A percentile compares a stretch with the other conserved stretches of the same genome.
Conservation (phyloP, 75 land plant species). For the Picea sitchensis region DNA sequence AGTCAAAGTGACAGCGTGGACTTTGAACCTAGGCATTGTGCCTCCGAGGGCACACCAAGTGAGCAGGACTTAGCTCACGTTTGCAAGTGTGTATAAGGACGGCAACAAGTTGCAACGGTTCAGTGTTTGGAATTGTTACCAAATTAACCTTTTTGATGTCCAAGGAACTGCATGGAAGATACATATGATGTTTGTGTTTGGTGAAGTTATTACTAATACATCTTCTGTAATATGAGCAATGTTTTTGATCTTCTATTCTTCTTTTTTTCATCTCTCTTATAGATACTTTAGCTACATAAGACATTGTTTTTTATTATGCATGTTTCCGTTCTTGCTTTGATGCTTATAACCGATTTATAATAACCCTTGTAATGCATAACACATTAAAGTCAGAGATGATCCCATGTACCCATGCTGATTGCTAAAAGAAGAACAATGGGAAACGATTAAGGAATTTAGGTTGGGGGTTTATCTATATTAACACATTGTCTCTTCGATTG, state of each 20-base stretch:
- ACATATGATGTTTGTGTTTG: background rate
- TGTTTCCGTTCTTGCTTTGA: background rate
- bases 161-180: background rate
- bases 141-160: background rate
- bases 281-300: background rate
- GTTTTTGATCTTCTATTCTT: background rate
- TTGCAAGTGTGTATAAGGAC: too few relatives aligned
- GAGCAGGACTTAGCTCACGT: too few relatives aligned
- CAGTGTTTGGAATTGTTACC: background rate
- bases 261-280: background rate
- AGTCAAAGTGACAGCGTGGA: too few relatives aligned
- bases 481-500: background rate
- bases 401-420: background rate
- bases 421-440: background rate
- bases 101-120: background rate
- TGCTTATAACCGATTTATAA: background rate
- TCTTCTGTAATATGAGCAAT: slow-evolving; percentile 5
- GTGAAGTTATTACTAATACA: background rate
- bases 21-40: too few relatives aligned
- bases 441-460: background rate
- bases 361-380: background rate
- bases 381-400: background rate
- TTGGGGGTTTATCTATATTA: background rate
- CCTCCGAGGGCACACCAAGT: too few relatives aligned
- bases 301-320: background rate